Base-by-base conservation (phyloP, 495 filamentous ascomycete species). In the Xanthoparmelia taractica region DNA sequence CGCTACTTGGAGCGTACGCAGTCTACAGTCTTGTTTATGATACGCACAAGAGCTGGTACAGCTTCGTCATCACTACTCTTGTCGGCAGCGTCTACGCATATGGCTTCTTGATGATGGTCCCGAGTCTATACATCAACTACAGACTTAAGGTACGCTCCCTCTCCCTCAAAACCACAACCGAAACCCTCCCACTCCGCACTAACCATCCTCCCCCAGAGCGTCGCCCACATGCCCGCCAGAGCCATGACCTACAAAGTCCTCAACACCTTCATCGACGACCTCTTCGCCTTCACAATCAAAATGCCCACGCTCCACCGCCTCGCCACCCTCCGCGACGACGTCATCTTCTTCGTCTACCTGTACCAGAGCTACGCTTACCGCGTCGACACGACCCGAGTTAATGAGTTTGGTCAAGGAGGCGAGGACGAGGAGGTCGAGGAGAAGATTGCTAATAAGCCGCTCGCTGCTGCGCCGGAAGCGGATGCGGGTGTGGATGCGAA, bases 81-180 rank as follows among this genome's bases (percentile, higher is more conserved):
- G 94, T 98, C 20, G 94, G 94, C 8, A 92, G 88, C 56, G 94
- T 98, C 38, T 98, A 98, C 72, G 93, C 94, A 2, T 98, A 98
- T 69, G 94, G 94, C 11, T 98, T 98, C 79, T 75, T 98, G 64
- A 97, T 98, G 95, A 97, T 98, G 94, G 90, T 98, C 23, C 94
- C 94, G 34, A 88, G 84, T 63, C 79, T 98, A 60, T 98, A 97
- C 74, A 98, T 98, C 84, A 98, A 98, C 79, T 98, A 98, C 78
- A 83, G 93, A 11, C 82, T 98, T 66, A 94, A 97, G 76, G 80
- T 82, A 58, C 36, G 77, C 71, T 18, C 38, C 36, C 31, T 58
- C 54, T 11, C 33, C 15, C 40, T 18, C 59, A n/a, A 20, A 40
- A 23, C 33, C 25, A 64, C n/a, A n/a, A n/a, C n/a, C n/a, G 63